Evolutionary conservation across 176 grass and related monocot species (phyloP), one percentile per base, ranked within the genome.

Genomic region (Aegilops longissima): DNA sequence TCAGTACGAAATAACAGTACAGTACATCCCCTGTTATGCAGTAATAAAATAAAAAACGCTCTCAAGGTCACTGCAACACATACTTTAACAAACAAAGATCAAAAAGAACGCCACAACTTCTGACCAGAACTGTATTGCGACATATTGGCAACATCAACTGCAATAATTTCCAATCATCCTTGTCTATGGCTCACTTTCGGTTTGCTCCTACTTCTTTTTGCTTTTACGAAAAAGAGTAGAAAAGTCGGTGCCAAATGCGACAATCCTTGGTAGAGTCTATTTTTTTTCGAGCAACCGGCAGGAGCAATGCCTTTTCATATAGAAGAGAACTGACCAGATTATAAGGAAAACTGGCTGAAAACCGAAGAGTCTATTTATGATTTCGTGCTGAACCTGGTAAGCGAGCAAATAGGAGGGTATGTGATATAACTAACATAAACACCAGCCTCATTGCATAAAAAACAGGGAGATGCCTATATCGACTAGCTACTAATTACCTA

Each of bases 1-100:
- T 88, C 52, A 89, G 82, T 44, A 66, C 27, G 4, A 73, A 80
- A 18, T 51, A 47, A 75, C 10, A 62, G 4, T 80, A 92, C 42
- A 68, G 16, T 65, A 34, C 67, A 83, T 59, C 18, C 56, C 56
- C 7, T 21, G 18, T 59, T 59, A 59, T 66, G 54, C 20, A 52
- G 44, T 74, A 74, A 68, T 77, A 68, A 63, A 79, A 73, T 54
- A 71, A 31, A 68, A 68, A 40, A 5, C 76, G 72, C 40, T 54
- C 34, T 29, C 64, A 77, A 91, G 20, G 29, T 42, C 64, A 62
- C 44, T 49, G 67, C 66, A 76, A 76, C 45, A 61, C 5, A 66
- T 36, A 30, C 16, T 24, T 73, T 20, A 81, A 65, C 27, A 38
- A 62, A 72, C 31, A 79, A 68, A 63, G 62, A 63, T 47, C 6